Conservation (phyloP, 176 grass and related monocot genomes). For the Alopecurus myosuroides region DNA sequence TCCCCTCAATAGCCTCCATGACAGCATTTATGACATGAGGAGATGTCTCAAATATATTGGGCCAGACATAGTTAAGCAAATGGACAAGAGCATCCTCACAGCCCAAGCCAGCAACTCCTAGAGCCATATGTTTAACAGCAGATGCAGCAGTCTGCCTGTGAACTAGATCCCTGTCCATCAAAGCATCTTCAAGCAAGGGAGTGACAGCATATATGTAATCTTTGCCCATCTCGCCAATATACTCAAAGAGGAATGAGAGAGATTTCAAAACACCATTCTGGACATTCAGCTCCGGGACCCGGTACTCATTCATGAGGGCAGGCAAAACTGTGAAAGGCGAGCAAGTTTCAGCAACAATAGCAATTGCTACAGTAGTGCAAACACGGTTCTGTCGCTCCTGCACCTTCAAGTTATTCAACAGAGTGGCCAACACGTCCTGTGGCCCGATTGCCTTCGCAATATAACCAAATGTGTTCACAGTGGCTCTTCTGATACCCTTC, state of each 20-base stretch:
- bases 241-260: constrained; percentile 94
- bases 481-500: constrained; percentile 90
- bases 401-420: constrained; percentile 92
- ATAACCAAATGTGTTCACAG: constrained; percentile 98
- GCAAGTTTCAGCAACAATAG: constrained; percentile 90
- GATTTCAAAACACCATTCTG: constrained; percentile 96
- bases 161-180: constrained; percentile 96
- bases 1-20: constrained; percentile 91
- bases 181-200: constrained; percentile 91
- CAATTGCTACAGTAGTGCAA: constrained; percentile 92
- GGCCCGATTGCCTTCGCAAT: constrained; percentile 97
- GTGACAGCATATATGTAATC: constrained; percentile 99
- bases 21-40: constrained; percentile 97
- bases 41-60: constrained; percentile 96
- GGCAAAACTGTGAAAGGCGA: constrained; percentile 90
- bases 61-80: constrained; percentile 93
- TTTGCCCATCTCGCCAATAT: constrained; percentile 97
- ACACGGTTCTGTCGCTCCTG: constrained; percentile 93
- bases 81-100: constrained; percentile 98
- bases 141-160: constrained; percentile 95
- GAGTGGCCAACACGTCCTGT: constrained; percentile 86
- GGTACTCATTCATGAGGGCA: constrained; percentile 90
- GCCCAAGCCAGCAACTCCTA: constrained; percentile 86
- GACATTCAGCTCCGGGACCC: constrained; percentile 87
- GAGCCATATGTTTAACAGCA: constrained; percentile 93